Evolutionary conservation across 2,329 filamentous ascomycete genomes (phyloP).

Genomic region (Orbilia blumenaviensis): DNA sequence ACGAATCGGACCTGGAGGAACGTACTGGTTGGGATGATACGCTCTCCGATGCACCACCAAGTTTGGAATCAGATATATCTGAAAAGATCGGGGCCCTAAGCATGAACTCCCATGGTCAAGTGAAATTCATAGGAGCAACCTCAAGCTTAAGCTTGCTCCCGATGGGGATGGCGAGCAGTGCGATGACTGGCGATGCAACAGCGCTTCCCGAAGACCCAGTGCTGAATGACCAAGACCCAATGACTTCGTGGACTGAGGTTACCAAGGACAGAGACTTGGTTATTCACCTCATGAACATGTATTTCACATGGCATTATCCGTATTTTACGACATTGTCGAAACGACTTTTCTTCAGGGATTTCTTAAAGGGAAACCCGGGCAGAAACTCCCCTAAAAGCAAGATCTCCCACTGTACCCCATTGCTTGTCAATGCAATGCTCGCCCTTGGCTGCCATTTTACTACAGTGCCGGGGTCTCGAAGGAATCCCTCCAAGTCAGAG

Average conservation of each 20-base stretch:
- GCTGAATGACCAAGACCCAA: conserved; percentile 66
- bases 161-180: conserved; percentile 52
- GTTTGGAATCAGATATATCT: conserved; percentile 61
- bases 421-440: conserved; percentile 93
- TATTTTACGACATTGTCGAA: conserved; percentile 94
- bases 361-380: conserved; percentile 73
- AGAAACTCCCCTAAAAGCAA: conserved; percentile 64
- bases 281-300: conserved; percentile 91
- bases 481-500: conserved; percentile 75
- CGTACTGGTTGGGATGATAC: conserved; percentile 64
- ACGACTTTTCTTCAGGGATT: conserved; percentile 85
- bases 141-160: conserved; percentile 46
- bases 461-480: conserved; percentile 75
- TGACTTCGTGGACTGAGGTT: conserved; percentile 87
- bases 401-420: conserved; percentile 82
- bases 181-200: conserved; percentile 50
- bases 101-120: conserved; percentile 47
- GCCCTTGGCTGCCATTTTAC: conserved; percentile 95
- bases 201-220: conserved; percentile 22
- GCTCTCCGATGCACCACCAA: conserved; percentile 67
- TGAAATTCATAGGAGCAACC: conserved; percentile 51
- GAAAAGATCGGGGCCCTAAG: conserved; percentile 49
- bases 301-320: conserved; percentile 97
- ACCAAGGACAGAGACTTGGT: conserved; percentile 81
- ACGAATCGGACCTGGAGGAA: conserved; percentile 57